Evolutionary conservation across 345 rosid genomes (phyloP).

Genomic region (Camelina neglecta): DNA sequence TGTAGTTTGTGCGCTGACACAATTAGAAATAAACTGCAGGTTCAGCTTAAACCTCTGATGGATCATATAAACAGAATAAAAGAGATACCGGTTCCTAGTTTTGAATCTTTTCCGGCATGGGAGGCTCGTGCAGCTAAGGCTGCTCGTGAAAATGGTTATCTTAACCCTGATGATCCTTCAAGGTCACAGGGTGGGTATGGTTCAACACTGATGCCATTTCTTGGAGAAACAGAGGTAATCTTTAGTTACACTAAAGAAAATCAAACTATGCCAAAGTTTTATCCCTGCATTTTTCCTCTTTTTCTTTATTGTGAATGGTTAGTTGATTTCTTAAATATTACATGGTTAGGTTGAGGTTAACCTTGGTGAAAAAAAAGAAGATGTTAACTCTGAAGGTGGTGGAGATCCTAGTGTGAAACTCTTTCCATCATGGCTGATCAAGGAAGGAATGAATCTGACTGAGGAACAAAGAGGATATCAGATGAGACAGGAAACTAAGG

Average conservation of each 20-base stretch:
- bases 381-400: constrained; percentile 59
- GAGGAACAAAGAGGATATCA: constrained; percentile 81
- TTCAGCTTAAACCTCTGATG: constrained; percentile 65
- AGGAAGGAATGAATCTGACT: constrained; percentile 85
- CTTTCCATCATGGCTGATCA: constrained; percentile 94
- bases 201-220: constrained; percentile 85
- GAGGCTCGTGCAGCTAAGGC: constrained; percentile 78
- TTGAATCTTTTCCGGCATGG: constrained; percentile 77
- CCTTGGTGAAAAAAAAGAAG: constrained; percentile 75
- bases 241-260: neutral
- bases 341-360: constrained; percentile 85
- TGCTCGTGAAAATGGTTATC: constrained; percentile 66
- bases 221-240: constrained; percentile 84
- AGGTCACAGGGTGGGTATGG: constrained; percentile 75
- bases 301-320: neutral
- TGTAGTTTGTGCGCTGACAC: constrained; percentile 3
- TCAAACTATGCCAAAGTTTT: neutral
- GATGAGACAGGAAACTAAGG: constrained; percentile 52
- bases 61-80: constrained; percentile 80
- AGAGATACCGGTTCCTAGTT: constrained; percentile 76
- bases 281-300: neutral
- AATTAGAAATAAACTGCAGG: constrained; percentile 55
- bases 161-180: constrained; percentile 66
- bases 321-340: constrained; percentile 11
- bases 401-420: constrained; percentile 59